phyloP scores from a whole-genome alignment of 1,284 basidiomycete genomes.

The Melampsora americana region DNA sequence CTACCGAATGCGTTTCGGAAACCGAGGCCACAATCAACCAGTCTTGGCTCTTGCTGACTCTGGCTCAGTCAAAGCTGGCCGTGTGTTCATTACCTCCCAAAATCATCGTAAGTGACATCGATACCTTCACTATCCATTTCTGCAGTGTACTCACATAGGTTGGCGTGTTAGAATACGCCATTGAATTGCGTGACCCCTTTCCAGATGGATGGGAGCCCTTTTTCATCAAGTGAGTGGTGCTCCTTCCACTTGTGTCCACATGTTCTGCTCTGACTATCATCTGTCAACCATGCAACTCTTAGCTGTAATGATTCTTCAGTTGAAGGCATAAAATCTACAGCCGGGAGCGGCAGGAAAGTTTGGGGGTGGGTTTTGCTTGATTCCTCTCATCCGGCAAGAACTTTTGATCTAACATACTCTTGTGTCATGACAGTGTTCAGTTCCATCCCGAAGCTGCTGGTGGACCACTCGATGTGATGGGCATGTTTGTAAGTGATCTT shows the following conservation, averaged over 20 bases:
- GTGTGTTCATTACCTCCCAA: conserved; percentile 86
- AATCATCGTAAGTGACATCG: conserved; percentile 49
- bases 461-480: conserved; percentile 44
- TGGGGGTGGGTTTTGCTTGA: conserved; percentile 63
- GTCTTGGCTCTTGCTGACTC: conserved; percentile 86
- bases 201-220: conserved; percentile 92
- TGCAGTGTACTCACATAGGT: conserved; percentile 64
- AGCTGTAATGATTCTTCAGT: conserved; percentile 69
- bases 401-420: not conserved
- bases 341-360: conserved; percentile 76
- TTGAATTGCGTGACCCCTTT: conserved; percentile 85
- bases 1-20: conserved; percentile 95
- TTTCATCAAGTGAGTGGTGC: conserved; percentile 78
- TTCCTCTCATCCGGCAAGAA: not conserved
- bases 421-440: conserved; percentile 22
- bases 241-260: not conserved
- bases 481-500: conserved; percentile 40
- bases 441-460: conserved; percentile 45
- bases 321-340: conserved; percentile 92
- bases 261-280: conserved; percentile 27
- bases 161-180: conserved; percentile 73
- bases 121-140: conserved; percentile 25
- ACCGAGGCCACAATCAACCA: conserved; percentile 98
- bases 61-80: conserved; percentile 86
- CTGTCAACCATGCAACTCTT: conserved; percentile 7